Conservation (phyloP, 768 basidiomycete species). For the Strobilomyces dryophilus region DNA sequence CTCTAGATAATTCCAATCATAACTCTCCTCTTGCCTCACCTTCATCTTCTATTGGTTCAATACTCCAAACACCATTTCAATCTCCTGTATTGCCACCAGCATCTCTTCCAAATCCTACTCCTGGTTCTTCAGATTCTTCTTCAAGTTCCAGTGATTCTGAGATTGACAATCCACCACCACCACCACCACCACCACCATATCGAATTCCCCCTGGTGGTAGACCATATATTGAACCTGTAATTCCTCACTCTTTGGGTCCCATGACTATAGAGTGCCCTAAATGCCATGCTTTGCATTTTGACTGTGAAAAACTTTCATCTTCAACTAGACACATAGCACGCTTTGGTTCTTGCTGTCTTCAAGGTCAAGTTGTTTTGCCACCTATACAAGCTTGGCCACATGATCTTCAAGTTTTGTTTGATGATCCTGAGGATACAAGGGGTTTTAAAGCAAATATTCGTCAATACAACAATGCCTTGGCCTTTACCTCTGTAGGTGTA, state of each 20-base stretch:
- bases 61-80: not conserved
- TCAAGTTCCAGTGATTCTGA: not conserved
- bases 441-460: constrained; percentile 34
- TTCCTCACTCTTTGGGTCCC: not conserved
- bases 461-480: constrained; percentile 33
- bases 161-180: not conserved
- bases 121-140: not conserved
- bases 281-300: not conserved
- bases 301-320: constrained; percentile 5
- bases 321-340: not conserved
- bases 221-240: constrained; percentile 12
- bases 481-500: no score
- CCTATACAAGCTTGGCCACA: constrained; percentile 16
- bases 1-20: not conserved
- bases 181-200: not conserved
- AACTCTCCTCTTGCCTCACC: not conserved
- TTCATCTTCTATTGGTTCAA: no score
- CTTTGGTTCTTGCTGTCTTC: constrained; percentile 30
- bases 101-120: not conserved
- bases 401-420: not conserved
- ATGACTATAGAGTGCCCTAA: constrained; percentile 11
- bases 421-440: not conserved
- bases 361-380: constrained; percentile 21
- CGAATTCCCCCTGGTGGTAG: constrained; percentile 6
- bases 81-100: no score